Evolutionary conservation across 2,329 filamentous ascomycete species (phyloP), one percentile per base, ranked within the genome.

Genomic region (Neofusicoccum sp.): DNA sequence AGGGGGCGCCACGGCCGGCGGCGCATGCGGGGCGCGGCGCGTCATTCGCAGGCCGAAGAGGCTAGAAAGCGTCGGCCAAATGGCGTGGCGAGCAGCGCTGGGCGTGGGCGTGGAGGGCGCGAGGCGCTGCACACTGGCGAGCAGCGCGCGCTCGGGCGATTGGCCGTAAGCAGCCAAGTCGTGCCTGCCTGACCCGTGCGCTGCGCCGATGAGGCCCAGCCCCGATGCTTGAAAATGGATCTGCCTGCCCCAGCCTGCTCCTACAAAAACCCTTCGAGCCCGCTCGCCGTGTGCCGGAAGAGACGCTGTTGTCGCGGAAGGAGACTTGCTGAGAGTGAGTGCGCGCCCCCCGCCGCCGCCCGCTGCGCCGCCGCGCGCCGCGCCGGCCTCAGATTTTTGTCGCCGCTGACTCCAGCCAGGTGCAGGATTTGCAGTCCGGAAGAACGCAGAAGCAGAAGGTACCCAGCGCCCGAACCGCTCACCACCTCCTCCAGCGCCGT

Each of bases 401-500:
- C 28, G 47, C 36, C 65, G 64, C 70, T 73, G 56, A 74, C 68
- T 51, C 63, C 45, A 6, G 24, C 47, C 65, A 74, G 71, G 72
- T 69, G 71, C 71, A 71, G 71, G 68, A 70, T 65, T 63, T 58
- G 67, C 66, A 67, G 66, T 65, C 66, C 38, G 61, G 65, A 65
- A 71, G 64, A 33, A n/a, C n/a, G n/a, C n/a, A n/a, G n/a, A 56
- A 40, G 51, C 51, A 40, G 24, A 65, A 72, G 69, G 69, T 72
- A 71, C 63, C 43, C 24, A 40, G 41, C 41, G 41, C 41, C 41
- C 41, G 24, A 26, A 48, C 14, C 44, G 33, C 51, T 24, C 51
- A 31, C 57, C 34, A 11, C 28, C 51, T 20, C 14, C n/a, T n/a
- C n/a, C n/a, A 11, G 26, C 43, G 16, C 12, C 34, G 5, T 26